A percentile compares a stretch with the other conserved stretches of the same genome.
Conservation (phyloP, 805 yeast genomes). For the Wickerhamiella parazyma region DNA sequence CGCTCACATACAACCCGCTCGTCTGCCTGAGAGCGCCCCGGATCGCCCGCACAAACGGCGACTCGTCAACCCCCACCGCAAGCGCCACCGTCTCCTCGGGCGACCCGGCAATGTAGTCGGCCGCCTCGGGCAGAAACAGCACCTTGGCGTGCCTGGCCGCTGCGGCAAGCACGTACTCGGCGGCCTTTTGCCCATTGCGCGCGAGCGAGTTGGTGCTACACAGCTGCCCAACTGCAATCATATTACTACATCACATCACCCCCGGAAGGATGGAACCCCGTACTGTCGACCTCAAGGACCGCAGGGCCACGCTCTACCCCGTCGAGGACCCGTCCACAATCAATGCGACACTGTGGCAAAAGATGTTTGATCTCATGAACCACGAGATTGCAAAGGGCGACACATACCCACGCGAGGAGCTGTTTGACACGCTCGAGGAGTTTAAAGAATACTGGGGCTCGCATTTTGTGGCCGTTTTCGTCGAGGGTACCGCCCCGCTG, state of each 20-base stretch:
- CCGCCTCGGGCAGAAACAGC: conserved; percentile 83
- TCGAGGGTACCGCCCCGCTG: conserved; percentile 31
- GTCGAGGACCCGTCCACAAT: conserved; percentile 35
- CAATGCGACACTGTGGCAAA: conserved; percentile 37
- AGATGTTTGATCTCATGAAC: conserved; percentile 42
- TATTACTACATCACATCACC: background rate
- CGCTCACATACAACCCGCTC: conserved; percentile 45
- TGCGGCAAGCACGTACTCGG: conserved; percentile 50
- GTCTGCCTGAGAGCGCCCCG: conserved; percentile 31
- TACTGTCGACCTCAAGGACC: conserved; percentile 17
- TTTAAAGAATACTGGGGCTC: conserved; percentile 56
- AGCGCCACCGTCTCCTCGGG: conserved; percentile 50
- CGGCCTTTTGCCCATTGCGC: conserved; percentile 47
- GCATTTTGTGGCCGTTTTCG: conserved; percentile 49
- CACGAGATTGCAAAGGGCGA: conserved; percentile 54
- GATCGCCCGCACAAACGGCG: conserved; percentile 33
- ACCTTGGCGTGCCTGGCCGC: conserved; percentile 46
- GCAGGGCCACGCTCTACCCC: conserved; percentile 48
- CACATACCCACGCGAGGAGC: conserved; percentile 48
- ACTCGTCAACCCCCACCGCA: conserved; percentile 34
- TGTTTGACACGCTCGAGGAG: conserved; percentile 32
- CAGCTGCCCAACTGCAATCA: conserved; percentile 76
- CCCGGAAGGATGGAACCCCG: background rate
- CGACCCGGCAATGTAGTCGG: conserved; percentile 69
- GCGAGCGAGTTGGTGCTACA: conserved; percentile 54